Conservation (phyloP, 805 yeast species). For the Saccharomycopsis sp. region DNA sequence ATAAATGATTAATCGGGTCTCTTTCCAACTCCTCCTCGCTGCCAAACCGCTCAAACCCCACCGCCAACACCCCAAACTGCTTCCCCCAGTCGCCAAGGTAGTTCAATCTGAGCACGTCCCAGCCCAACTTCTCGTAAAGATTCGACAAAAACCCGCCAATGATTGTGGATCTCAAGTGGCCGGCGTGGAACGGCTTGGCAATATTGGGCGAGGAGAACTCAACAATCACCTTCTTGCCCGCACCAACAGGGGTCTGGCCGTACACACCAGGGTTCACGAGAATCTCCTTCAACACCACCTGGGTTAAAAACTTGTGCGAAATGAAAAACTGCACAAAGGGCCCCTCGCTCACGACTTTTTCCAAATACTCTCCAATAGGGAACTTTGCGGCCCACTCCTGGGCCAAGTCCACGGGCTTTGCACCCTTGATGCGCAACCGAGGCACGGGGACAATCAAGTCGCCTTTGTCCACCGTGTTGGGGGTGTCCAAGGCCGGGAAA, state of each 20-base stretch:
- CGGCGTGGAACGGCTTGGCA: constrained; percentile 99
- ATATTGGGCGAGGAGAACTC: constrained; percentile 98
- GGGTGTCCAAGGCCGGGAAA: constrained; percentile 81
- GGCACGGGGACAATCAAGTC: constrained; percentile 91
- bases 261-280: constrained; percentile 49
- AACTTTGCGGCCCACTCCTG: constrained; percentile 70
- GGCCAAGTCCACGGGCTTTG: constrained; percentile 67
- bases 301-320: constrained; percentile 53
- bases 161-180: constrained; percentile 94
- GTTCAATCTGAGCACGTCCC: constrained; percentile 87
- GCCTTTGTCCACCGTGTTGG: constrained; percentile 80
- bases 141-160: constrained; percentile 94
- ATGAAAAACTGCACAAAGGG: constrained; percentile 87
- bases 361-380: constrained; percentile 61
- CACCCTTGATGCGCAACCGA: constrained; percentile 76
- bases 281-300: constrained; percentile 61
- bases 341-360: constrained; percentile 73
- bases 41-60: constrained; percentile 86
- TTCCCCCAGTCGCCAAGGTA: constrained; percentile 99
- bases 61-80: constrained; percentile 93
- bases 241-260: constrained; percentile 71
- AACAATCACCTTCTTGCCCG: constrained; percentile 59
- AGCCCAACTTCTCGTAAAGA: constrained; percentile 82
- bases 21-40: constrained; percentile 54
- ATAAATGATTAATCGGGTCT: constrained; percentile 91